Conservation (phyloP, 768 basidiomycete genomes). For the Russula griseocarnosa region DNA sequence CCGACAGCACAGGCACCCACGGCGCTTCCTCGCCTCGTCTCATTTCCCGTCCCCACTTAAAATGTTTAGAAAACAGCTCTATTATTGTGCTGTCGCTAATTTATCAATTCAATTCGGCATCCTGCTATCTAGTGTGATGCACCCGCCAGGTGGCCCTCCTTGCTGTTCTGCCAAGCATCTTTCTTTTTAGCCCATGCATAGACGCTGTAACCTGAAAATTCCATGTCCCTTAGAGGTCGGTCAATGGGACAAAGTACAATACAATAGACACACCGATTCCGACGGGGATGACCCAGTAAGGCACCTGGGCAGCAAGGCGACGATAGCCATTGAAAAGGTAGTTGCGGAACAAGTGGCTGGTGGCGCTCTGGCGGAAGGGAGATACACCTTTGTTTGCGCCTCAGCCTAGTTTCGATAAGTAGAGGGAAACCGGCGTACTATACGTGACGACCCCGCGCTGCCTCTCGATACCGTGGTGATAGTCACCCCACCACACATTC, state of each 20-base stretch:
- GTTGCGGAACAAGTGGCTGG: conserved; percentile 59
- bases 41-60: neutral
- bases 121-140: conserved; percentile 24
- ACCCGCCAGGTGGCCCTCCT: conserved; percentile 61
- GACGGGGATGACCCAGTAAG: conserved; percentile 75
- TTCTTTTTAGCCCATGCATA: conserved; percentile 72
- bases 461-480: conserved; percentile 49
- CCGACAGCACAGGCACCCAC: conserved; percentile 24
- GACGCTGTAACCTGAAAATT: conserved; percentile 58
- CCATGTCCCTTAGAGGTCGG: neutral
- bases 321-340: conserved; percentile 83
- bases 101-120: neutral
- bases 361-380: conserved; percentile 68
- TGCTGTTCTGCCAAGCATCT: conserved; percentile 64
- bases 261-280: conserved; percentile 55
- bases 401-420: neutral
- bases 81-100: conserved; percentile 1
- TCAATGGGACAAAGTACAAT: neutral
- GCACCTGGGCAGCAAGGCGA: conserved; percentile 61
- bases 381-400: conserved; percentile 54
- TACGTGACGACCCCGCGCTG: conserved; percentile 74
- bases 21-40: conserved; percentile 6
- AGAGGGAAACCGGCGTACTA: conserved; percentile 48
- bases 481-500: conserved; percentile 89
- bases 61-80: neutral